Conservation (phyloP, 192 early-diverging fungal species). For the Coemansia sp. region DNA sequence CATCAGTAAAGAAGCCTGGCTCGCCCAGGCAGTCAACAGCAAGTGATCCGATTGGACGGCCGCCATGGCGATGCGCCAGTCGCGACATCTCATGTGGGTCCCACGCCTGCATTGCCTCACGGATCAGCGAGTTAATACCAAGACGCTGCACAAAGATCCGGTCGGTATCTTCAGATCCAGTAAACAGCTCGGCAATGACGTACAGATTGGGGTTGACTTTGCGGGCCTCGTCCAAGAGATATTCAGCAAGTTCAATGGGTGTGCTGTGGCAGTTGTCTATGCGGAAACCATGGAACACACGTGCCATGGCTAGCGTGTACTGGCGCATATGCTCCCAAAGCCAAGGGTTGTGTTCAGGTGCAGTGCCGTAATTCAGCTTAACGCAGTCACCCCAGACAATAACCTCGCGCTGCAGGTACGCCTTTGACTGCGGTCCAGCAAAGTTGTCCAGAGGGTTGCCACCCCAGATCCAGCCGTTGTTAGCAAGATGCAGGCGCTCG, state of each 20-base stretch:
- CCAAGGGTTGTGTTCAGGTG: constrained; percentile 87
- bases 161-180: constrained; percentile 94
- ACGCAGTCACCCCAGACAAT: constrained; percentile 99
- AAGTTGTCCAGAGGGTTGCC: constrained; percentile 90
- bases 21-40: constrained; percentile 67
- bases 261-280: constrained; percentile 99
- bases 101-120: constrained; percentile 99
- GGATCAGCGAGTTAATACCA: constrained; percentile 95
- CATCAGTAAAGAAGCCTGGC: constrained; percentile 32
- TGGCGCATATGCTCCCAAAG: constrained; percentile 90
- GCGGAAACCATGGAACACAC: constrained; percentile 90
- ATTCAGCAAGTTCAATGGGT: constrained; percentile 89
- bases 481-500: constrained; percentile 78
- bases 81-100: constrained; percentile 86
- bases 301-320: constrained; percentile 88
- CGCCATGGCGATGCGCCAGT: constrained; percentile 86
- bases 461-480: constrained; percentile 98
- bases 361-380: constrained; percentile 89
- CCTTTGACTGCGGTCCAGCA: constrained; percentile 79
- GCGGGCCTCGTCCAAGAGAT: constrained; percentile 87
- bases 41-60: constrained; percentile 86
- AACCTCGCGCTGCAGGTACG: constrained; percentile 91
- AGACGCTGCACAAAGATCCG: constrained; percentile 86
- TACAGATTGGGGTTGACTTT: constrained; percentile 85
- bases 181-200: constrained; percentile 97